Evolutionary conservation across 352 stramenopile genomes (phyloP).

Genomic region (Salisapilia sapeloensis): DNA sequence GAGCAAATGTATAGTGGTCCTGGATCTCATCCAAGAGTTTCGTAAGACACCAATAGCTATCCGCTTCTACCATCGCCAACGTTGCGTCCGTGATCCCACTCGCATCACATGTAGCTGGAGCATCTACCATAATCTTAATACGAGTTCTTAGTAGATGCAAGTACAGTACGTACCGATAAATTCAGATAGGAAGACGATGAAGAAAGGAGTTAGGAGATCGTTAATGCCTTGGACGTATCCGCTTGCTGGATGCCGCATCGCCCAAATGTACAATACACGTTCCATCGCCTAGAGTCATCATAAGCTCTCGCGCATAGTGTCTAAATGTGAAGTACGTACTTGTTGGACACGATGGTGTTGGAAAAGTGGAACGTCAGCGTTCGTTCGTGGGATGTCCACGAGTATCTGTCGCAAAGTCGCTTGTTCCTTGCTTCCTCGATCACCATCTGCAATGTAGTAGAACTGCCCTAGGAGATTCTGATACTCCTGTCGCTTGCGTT

Average conservation of each 20-base stretch:
- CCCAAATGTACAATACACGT: slow-evolving; percentile 97
- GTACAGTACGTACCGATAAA: slow-evolving; percentile 29
- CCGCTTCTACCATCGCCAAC: slow-evolving; percentile 87
- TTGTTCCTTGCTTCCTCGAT: slow-evolving; percentile 90
- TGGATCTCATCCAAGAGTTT: slow-evolving; percentile 97
- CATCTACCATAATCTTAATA: slow-evolving; percentile 15
- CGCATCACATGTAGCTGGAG: slow-evolving; percentile 62
- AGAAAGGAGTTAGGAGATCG: slow-evolving; percentile 95
- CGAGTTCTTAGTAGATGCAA: background rate
- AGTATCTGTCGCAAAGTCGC: slow-evolving; percentile 92
- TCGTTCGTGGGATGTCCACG: slow-evolving; percentile 97
- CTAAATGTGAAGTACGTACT: slow-evolving; percentile 8
- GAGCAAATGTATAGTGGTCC: slow-evolving; percentile 98
- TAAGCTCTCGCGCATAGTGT: background rate
- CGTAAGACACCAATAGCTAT: slow-evolving; percentile 98
- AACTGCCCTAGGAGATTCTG: slow-evolving; percentile 88
- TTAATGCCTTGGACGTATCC: slow-evolving; percentile 99
- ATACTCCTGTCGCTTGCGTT: slow-evolving; percentile 94
- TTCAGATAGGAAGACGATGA: slow-evolving; percentile 92
- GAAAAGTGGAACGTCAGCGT: slow-evolving; percentile 93
- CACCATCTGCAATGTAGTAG: slow-evolving; percentile 93
- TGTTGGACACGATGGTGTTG: slow-evolving; percentile 87
- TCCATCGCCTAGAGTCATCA: slow-evolving; percentile 75
- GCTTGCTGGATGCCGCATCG: slow-evolving; percentile 94
- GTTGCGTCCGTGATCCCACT: slow-evolving; percentile 35